phyloP scores from a whole-genome alignment of 140 eudicot genomes.

The Senecio squalidus region DNA sequence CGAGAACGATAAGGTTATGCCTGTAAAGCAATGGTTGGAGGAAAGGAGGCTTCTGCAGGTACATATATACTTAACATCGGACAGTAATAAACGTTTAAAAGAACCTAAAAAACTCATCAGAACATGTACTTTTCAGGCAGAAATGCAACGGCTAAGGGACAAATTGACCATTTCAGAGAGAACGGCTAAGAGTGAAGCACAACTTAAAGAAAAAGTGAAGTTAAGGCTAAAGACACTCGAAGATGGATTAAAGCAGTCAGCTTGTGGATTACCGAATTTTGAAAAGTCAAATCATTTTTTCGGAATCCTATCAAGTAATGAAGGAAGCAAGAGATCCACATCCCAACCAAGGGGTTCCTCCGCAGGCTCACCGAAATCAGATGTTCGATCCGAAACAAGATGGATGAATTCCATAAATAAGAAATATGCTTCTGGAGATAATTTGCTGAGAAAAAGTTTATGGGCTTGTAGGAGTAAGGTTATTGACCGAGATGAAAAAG shows the following conservation, averaged over 20 bases:
- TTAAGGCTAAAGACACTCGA: constrained; percentile 82
- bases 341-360: constrained; percentile 78
- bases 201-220: constrained; percentile 80
- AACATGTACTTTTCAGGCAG: constrained; percentile 50
- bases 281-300: constrained; percentile 42
- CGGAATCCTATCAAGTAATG: constrained; percentile 53
- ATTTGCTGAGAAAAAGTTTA: constrained; percentile 39
- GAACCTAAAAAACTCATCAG: neutral
- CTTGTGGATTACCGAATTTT: constrained; percentile 44
- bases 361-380: constrained; percentile 31
- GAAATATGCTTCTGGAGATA: constrained; percentile 36
- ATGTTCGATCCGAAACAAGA: constrained; percentile 27
- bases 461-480: constrained; percentile 69
- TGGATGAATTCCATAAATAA: constrained; percentile 28
- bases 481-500: constrained; percentile 46
- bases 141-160: constrained; percentile 75
- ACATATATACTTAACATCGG: neutral
- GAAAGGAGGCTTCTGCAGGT: constrained; percentile 87
- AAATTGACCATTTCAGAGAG: constrained; percentile 72
- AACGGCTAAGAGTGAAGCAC: constrained; percentile 85
- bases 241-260: constrained; percentile 73
- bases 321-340: constrained; percentile 58
- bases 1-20: constrained; percentile 86
- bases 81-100: neutral
- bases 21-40: constrained; percentile 88